These are phyloP conservation scores for Dryadomyces sulphureus DNA, from an alignment of 2,329 filamentous ascomycete genomes.

Conservation along the genomic window DNA sequence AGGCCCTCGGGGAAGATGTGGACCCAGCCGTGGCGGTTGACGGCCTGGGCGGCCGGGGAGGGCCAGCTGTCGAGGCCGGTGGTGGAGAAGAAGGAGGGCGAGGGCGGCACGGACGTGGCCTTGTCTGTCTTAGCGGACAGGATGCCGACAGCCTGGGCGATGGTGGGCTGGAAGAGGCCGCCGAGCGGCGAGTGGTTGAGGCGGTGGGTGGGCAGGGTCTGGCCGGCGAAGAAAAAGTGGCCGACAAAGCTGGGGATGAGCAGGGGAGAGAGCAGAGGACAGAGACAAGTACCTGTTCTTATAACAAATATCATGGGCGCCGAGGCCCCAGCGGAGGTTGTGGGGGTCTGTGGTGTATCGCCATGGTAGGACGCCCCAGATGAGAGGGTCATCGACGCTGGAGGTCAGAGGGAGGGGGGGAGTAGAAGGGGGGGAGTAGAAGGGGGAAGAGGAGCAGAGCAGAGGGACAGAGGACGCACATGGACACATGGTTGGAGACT, in stretches of 20 bases:
- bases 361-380: slow-evolving; percentile 80
- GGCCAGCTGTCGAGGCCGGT: slow-evolving; percentile 50
- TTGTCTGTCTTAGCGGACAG: slow-evolving; percentile 38
- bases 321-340: slow-evolving; percentile 78
- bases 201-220: slow-evolving; percentile 82
- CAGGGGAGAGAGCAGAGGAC: background rate
- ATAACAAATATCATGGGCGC: slow-evolving; percentile 92
- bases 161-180: slow-evolving; percentile 78
- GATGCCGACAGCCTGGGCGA: slow-evolving; percentile 72
- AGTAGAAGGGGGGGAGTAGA: background rate
- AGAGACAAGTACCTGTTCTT: slow-evolving; percentile 51
- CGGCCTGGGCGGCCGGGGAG: slow-evolving; percentile 56
- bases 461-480: slow-evolving; percentile 44
- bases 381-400: slow-evolving; percentile 84
- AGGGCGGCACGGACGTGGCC: background rate
- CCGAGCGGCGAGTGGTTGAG: slow-evolving; percentile 62
- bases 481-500: slow-evolving; percentile 82
- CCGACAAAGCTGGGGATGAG: slow-evolving; percentile 39
- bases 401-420: background rate
- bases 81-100: slow-evolving; percentile 49
- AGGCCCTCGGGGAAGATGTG: slow-evolving; percentile 94
- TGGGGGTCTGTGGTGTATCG: slow-evolving; percentile 55
- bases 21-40: slow-evolving; percentile 66
- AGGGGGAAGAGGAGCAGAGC: slow-evolving; percentile 3
- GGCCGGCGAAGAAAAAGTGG: slow-evolving; percentile 76